Base-by-base conservation (phyloP, 768 basidiomycete genomes). In the Fibroporia radiculosa region DNA sequence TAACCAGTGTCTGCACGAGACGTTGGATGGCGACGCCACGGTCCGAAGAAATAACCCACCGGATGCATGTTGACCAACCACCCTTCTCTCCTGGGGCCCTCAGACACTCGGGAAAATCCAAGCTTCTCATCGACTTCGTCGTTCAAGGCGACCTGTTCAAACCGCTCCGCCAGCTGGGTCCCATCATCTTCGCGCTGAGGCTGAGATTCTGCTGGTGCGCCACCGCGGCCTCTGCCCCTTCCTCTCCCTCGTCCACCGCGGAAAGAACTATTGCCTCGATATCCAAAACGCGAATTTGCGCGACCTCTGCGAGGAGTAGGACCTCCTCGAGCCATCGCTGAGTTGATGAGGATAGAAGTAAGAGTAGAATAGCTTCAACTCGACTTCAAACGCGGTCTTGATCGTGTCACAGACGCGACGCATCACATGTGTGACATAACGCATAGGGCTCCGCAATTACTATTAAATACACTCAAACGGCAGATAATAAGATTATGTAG, bases 11-110 rank as follows among this genome's bases (percentile, higher is more conserved):
- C 84, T 96, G 53, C 13, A 44, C 11, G 12, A 18, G 4, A 11
- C 12, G 20, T 28, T 3, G 18, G 12, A 5, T 38, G 16, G 41
- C 25, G 11, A 18, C 4, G 24, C 1, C 34, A 27, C 4, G 8
- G 16, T 19, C 14, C 27, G 23, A 20, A 24, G 39, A 44, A 13
- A 22, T 7, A 22, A 73, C 87, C 53, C 59, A 93, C 92, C 42
- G 96, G 90, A 62, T 95, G 93, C 95, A 99, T 98, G 60, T 98
- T 98, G 50, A 99, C 81, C 58, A 99, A 68, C 96, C 96, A 98
- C 2, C 93, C 96, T 43, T 88, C 85, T 59, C 71, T 79, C 56
- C 69, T 69, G 3, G 71, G 66, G 0, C 93, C 95, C 58, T 93
- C 87, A 48, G 88, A 80, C 39, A 89, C 70, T 49, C 83, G 74